Base-by-base conservation (phyloP, 495 filamentous ascomycete species). In the Oidiodendron maius region DNA sequence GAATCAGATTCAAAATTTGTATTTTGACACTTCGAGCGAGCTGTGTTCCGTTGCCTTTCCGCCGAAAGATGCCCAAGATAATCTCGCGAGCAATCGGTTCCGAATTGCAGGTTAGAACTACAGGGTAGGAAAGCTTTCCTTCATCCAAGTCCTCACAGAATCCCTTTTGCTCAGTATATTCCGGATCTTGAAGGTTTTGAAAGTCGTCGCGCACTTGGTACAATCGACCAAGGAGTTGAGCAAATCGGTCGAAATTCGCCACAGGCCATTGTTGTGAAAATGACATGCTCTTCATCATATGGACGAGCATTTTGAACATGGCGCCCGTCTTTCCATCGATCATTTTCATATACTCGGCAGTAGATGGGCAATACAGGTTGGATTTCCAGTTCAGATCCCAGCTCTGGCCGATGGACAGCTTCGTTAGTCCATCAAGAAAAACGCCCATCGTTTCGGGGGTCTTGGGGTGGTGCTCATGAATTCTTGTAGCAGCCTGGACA, bases 161-260 rank as follows among this genome's bases (percentile, higher is more conserved):
- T 15, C 67, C 64, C 46, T 69, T 67, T 39, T 62, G 52, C 3
- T 30, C 40, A 2, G 55, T 53, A 39, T 65, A 66, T 46, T 66
- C 30, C 13, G 2, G 16, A 13, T 41, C 50, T 2, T 39, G 30
- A 2, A 70, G 59, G 18, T 70, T 70, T 38, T 52, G 20, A 35
- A 69, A 68, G 26, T 70, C 64, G 48, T 71, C 67, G 0, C 67
- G 58, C 17, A 68, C 59, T 18, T 70, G 68, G 44, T 61, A 69
- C 28, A 50, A 63, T 1, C 57, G 50, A 2, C 66, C 66, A 0
- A 71, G 28, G 1, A 57, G 41, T 3, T 21, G 46, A 13, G 51
- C 50, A 6, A 68, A 42, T 5, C 32, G 8, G 16, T 52, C 50
- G 13, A 65, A 38, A 25, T 61, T 51, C 5, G 50, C 15, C 10